Conservation (phyloP, 2,329 filamentous ascomycete genomes). For the Penicillium sp. region DNA sequence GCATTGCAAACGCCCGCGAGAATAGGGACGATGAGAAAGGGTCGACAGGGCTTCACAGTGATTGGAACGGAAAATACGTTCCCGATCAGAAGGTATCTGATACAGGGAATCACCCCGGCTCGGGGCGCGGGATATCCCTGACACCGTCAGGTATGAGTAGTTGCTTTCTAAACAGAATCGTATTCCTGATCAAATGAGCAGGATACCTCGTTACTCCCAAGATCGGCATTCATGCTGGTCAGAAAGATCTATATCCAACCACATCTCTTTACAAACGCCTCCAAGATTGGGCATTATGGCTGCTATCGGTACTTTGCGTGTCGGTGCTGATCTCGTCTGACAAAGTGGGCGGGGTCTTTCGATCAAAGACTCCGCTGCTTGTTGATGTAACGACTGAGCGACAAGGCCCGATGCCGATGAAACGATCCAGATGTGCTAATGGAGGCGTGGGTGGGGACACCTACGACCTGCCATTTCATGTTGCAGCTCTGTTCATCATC, state of each 20-base stretch:
- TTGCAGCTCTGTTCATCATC: conserved; percentile 54
- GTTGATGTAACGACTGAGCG: not conserved
- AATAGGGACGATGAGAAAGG: conserved; percentile 20
- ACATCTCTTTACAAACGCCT: conserved; percentile 10
- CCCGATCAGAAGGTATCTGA: conserved; percentile 3
- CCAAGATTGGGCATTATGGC: conserved; percentile 23
- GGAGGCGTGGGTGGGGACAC: conserved; percentile 19
- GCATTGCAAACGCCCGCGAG: conserved; percentile 49
- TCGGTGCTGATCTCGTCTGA: conserved; percentile 22
- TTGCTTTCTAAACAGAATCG: not conserved
- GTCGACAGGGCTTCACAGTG: not conserved
- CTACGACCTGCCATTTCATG: conserved; percentile 61
- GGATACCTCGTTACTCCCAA: conserved; percentile 19
- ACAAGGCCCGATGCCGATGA: conserved; percentile 3
- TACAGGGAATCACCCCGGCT: conserved; percentile 4
- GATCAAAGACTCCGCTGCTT: not conserved
- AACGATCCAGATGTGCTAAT: conserved; percentile 23
- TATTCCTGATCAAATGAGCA: conserved; percentile 6
- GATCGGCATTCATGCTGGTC: conserved; percentile 4
- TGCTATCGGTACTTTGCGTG: conserved; percentile 24
- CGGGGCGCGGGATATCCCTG: conserved; percentile 22
- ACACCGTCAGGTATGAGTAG: conserved; percentile 25
- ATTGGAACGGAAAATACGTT: conserved; percentile 4
- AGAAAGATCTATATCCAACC: not conserved
- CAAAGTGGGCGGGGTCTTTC: conserved; percentile 10